Evolutionary conservation across 1,284 basidiomycete genomes (phyloP), one percentile per base, ranked within the genome.

Genomic region (Ceratobasidium sp.): DNA sequence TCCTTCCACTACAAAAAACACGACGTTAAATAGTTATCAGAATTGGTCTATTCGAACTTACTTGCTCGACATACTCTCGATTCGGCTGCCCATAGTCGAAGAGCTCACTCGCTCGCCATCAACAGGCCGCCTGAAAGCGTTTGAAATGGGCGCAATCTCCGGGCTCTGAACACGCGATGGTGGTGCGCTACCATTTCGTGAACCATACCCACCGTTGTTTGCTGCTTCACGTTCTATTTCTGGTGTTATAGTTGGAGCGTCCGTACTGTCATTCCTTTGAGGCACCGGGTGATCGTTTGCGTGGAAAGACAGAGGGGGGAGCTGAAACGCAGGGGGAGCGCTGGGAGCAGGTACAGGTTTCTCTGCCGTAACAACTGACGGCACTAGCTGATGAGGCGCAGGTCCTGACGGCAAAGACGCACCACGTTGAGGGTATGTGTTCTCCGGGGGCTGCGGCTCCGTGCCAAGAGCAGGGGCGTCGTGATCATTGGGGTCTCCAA

Each of bases 21-120:
- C n/a, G 51, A 5, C 28, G 23, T 73, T 23, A 73, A 35, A 23
- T 15, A 51, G 60, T 35, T 51, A 11, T 11, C 53, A 11, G 45
- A 58, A 23, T 28, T 17, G 49, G 10, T 1, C 64, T 20, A 51
- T 15, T 35, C 49, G 35, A 11, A 81, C 90, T 83, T 80, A 92
- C 92, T 87, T 87, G 81, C 85, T 87, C 13, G 90, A 90, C 63
- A 85, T 82, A 76, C 85, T 87, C 78, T 66, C 66, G 26, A 76
- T 64, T 15, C 71, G 71, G 60, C 71, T 74, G 6, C 71, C 71
- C 60, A 64, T 74, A 13, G 71, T 74, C 31, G 71, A 74, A 37
- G 60, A 51, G 47, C 71, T 74, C 28, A 63, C 60, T 37, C 71
- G 58, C 26, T 74, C 71, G 1, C 71, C 71, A 64, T 74, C 71